Evolutionary conservation across 2,329 filamentous ascomycete species (phyloP).

Genomic region (Fusarium longipes): DNA sequence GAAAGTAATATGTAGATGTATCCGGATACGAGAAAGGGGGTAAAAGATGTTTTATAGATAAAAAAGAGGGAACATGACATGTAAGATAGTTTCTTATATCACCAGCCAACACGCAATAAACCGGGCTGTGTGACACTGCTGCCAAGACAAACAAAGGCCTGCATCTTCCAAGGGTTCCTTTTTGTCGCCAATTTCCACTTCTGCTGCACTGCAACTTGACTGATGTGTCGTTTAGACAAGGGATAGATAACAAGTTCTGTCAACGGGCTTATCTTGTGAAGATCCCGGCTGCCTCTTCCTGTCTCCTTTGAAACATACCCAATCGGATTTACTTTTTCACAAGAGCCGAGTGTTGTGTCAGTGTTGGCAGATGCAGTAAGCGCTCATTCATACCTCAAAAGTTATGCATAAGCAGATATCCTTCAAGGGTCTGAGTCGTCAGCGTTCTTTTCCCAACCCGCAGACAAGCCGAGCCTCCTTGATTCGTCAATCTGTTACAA

Average conservation of each 20-base stretch:
- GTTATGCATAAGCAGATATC: background rate
- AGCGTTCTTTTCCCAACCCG: background rate
- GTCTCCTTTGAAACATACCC: background rate
- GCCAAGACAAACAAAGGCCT: background rate
- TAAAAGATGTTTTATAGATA: constrained; percentile 2
- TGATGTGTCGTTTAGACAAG: background rate
- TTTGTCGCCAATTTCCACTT: background rate
- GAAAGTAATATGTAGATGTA: background rate
- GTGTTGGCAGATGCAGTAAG: constrained; percentile 2
- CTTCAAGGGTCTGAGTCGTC: background rate
- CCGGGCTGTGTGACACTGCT: constrained; percentile 1
- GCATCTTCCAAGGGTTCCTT: background rate
- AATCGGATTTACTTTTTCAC: background rate
- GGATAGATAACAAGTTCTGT: background rate
- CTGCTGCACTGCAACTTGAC: background rate
- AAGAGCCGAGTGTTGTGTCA: background rate
- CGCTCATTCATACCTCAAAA: background rate
- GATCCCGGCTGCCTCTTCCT: background rate
- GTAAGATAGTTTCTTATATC: background rate
- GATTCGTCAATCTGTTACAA: background rate
- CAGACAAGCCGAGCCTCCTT: background rate
- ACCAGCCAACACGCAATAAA: background rate
- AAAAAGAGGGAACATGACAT: background rate
- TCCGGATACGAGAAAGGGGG: background rate
- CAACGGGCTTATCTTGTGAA: background rate